These are phyloP conservation scores for Combretum micranthum DNA, from an alignment of 345 rosid species.

Conservation along the genomic window DNA sequence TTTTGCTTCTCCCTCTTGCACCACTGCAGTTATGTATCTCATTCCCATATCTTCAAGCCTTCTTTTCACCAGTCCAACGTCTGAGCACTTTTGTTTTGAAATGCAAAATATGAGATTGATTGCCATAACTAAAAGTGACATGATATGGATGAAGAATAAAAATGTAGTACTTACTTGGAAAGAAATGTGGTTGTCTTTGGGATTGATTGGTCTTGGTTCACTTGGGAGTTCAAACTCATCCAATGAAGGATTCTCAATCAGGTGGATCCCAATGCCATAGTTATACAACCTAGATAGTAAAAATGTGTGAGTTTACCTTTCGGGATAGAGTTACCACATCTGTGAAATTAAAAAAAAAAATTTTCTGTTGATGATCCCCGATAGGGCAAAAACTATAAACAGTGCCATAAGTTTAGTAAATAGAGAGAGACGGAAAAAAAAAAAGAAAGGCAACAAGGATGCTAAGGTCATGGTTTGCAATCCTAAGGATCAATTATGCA, in stretches of 20 bases:
- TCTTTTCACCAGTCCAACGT: conserved; percentile 39
- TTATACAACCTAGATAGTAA: conserved; percentile 33
- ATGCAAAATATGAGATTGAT: neutral
- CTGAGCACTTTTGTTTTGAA: conserved; percentile 26
- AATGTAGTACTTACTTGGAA: conserved; percentile 30
- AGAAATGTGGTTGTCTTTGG: conserved; percentile 55
- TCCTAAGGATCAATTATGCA: no score
- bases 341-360: no score
- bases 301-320: no score
- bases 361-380: no score
- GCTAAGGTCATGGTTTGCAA: no score
- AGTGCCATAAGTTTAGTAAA: no score
- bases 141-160: no score
- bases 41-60: conserved; percentile 41
- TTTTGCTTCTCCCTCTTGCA: conserved; percentile 38
- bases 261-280: conserved; percentile 51
- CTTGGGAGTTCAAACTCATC: conserved; percentile 31
- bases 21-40: conserved; percentile 38
- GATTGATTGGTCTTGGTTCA: conserved; percentile 41
- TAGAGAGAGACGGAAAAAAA: neutral
- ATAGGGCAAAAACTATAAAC: no score
- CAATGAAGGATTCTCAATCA: conserved; percentile 40
- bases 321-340: no score
- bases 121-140: no score
- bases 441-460: no score